These are phyloP conservation scores for Pythium periplocum DNA, from an alignment of 352 stramenopile species.

Conservation along the genomic window DNA sequence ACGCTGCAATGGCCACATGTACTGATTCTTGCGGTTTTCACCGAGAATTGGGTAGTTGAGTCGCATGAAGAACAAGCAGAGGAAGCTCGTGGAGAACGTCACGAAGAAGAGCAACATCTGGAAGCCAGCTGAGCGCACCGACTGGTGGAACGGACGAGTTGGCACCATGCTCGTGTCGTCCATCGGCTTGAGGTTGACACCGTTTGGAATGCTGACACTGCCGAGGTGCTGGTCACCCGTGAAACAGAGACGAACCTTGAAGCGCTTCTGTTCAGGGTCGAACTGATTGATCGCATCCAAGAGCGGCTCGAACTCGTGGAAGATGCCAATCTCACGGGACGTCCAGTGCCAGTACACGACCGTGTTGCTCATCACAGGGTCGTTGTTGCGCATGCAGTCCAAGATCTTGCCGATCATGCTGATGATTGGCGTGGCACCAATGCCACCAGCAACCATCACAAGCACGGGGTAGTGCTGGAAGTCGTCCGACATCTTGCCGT, in stretches of 20 bases:
- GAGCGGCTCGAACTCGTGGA: slow-evolving; percentile 81
- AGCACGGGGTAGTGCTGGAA: slow-evolving; percentile 80
- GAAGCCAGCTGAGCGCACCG: slow-evolving; percentile 51
- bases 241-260: slow-evolving; percentile 74
- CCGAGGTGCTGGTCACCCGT: slow-evolving; percentile 77
- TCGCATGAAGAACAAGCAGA: slow-evolving; percentile 63
- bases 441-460: slow-evolving; percentile 78
- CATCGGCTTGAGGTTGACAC: slow-evolving; percentile 74
- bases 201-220: slow-evolving; percentile 64
- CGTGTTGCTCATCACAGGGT: slow-evolving; percentile 60
- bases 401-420: slow-evolving; percentile 85
- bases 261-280: slow-evolving; percentile 55
- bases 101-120: slow-evolving; percentile 81
- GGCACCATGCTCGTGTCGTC: slow-evolving; percentile 78
- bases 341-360: slow-evolving; percentile 85
- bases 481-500: slow-evolving; percentile 80
- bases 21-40: slow-evolving; percentile 48
- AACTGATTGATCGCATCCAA: slow-evolving; percentile 74
- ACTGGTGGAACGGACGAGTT: slow-evolving; percentile 73
- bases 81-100: slow-evolving; percentile 71
- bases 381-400: slow-evolving; percentile 73
- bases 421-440: slow-evolving; percentile 87
- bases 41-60: slow-evolving; percentile 70
- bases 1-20: slow-evolving; percentile 81
- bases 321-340: slow-evolving; percentile 76